Evolutionary conservation across 805 yeast species (phyloP).

Genomic region (Metschnikowia gruessii): DNA sequence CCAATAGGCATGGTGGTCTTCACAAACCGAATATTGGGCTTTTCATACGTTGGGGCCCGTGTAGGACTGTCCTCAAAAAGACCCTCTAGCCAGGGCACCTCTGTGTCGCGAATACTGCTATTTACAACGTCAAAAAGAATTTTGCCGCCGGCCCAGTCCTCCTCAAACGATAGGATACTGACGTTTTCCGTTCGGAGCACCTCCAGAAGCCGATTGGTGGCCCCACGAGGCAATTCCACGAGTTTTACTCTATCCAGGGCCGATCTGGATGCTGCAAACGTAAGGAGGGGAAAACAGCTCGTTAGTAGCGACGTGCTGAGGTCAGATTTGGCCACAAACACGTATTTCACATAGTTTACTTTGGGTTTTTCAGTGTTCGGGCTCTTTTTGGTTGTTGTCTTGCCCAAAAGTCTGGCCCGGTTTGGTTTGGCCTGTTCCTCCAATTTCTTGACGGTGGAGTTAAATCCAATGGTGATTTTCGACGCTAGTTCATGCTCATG

Average conservation of each 20-base stretch:
- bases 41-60: conserved; percentile 3
- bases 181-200: conserved; percentile 27
- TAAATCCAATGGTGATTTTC: conserved; percentile 48
- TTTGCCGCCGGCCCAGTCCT: conserved; percentile 25
- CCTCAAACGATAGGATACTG: conserved; percentile 36
- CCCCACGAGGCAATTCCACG: conserved; percentile 56
- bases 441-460: conserved; percentile 48
- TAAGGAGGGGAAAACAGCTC: conserved; percentile 56
- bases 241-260: conserved; percentile 44
- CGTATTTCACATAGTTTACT: conserved; percentile 28
- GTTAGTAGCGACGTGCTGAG: conserved; percentile 48
- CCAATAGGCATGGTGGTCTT: conserved; percentile 16
- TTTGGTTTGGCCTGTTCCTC: conserved; percentile 40
- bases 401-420: conserved; percentile 16
- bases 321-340: conserved; percentile 64
- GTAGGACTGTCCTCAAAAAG: conserved; percentile 21
- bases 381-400: conserved; percentile 1
- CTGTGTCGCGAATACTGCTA: conserved; percentile 33
- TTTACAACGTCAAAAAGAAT: conserved; percentile 30
- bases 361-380: neutral
- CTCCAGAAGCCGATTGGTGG: conserved; percentile 30
- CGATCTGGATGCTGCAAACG: conserved; percentile 42
- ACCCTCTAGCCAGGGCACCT: conserved; percentile 46
- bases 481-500: conserved; percentile 26
- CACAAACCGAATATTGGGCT: conserved; percentile 16